Base-by-base conservation (phyloP, 805 yeast species). In the Kazachstania psychrophila region DNA sequence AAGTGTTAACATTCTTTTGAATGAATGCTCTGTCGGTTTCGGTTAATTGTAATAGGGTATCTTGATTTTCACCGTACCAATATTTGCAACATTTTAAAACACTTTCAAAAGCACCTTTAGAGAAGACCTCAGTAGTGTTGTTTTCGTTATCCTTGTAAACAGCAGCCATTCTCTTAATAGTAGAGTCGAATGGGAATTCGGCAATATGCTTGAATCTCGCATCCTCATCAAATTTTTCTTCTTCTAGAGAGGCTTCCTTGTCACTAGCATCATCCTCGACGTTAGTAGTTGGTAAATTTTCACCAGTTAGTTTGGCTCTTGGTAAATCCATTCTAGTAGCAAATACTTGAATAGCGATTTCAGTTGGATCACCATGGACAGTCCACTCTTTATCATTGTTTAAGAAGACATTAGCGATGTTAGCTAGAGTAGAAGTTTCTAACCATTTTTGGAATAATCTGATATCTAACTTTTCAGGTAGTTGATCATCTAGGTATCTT, bases 51-150 rank as follows among this genome's bases (percentile, higher is more conserved):
- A 33, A 28, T 36, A 68, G 70, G 2, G 64, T 49, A 38, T 70
- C 71, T 16, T 82, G 83, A 23, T 68, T 67, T 30, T 69, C 69
- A 37, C 72, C 74, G 34, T 68, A 62, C 61, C 77, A 83, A 37
- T 64, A 68, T 11, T 73, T 69, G 43, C 88, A 82, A 56, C 75
- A 64, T 1, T 62, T 66, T 34, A 86, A 54, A 6, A 92, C 69
- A 41, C 73, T 74, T 61, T 92, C 97, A 31, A 77, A 71, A 2
- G 96, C 98, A 51, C 98, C 98, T 58, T 92, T 92, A 26, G 79
- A 83, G 56, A 70, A 79, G 1, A 85, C 73, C 44, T 70, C 74
- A 15, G 71, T 47, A 45, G 73, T 71, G 28, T 67, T 52, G 36
- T 72, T 62, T 13, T 75, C 77, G 15, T 83, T 86, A 29, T 66